Percentiles rank a stretch among this genome's conserved stretches.
Conservation (phyloP, 2,329 filamentous ascomycete genomes). For the Exserohilum turcica region DNA sequence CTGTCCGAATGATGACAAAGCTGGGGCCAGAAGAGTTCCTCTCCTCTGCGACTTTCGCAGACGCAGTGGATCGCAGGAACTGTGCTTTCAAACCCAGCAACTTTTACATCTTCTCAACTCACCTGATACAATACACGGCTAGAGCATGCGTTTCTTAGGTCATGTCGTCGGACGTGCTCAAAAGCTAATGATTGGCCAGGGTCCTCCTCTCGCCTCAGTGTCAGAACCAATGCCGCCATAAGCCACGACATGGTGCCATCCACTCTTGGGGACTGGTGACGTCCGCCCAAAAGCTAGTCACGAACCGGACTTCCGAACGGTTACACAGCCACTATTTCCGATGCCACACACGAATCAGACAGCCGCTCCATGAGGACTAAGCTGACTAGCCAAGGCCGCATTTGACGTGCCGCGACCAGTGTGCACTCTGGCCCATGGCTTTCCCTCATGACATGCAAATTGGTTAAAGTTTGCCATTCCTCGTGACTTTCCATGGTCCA, state of each 20-base stretch:
- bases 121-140: slow-evolving; percentile 17
- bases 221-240: neutral
- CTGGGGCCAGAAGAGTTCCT: slow-evolving; percentile 44
- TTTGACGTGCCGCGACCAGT: neutral
- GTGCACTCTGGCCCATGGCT: neutral
- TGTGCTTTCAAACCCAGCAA: slow-evolving; percentile 33
- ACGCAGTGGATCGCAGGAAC: slow-evolving; percentile 23
- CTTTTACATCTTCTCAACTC: slow-evolving; percentile 33
- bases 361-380: too few species aligned
- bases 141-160: neutral
- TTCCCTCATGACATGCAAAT: too few species aligned
- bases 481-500: too few species aligned
- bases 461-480: too few species aligned
- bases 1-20: slow-evolving; percentile 36
- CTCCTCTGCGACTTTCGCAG: slow-evolving; percentile 9
- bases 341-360: neutral
- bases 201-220: neutral
- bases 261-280: neutral
- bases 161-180: neutral
- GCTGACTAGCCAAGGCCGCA: neutral
- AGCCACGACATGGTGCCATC: neutral
- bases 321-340: neutral
- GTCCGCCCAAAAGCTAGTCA: neutral
- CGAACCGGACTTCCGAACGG: neutral
- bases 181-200: slow-evolving; percentile 1